These are phyloP conservation scores for Aplosporella prunicola DNA, from an alignment of 2,329 filamentous ascomycete genomes.

Conservation along the genomic window DNA sequence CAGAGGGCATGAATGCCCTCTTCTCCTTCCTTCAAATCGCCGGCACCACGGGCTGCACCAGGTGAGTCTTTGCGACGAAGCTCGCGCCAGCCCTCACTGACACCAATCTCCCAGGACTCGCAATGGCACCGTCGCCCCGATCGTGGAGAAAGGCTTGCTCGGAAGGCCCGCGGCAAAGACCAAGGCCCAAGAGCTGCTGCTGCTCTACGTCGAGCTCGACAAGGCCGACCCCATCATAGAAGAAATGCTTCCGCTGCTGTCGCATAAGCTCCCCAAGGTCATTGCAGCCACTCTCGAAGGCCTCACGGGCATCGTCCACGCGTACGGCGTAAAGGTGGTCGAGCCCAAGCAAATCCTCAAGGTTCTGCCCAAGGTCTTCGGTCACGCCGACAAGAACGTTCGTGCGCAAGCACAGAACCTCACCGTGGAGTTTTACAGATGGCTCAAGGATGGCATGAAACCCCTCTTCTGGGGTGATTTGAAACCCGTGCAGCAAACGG, in stretches of 20 bases:
- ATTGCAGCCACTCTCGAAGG: conserved; percentile 66
- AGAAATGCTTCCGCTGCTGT: conserved; percentile 72
- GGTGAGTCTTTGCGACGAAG: conserved; percentile 34
- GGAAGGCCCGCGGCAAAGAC: conserved; percentile 84
- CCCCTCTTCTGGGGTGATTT: conserved; percentile 94
- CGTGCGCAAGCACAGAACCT: conserved; percentile 86
- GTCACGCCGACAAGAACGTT: conserved; percentile 96
- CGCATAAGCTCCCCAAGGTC: conserved; percentile 86
- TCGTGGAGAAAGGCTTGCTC: conserved; percentile 84
- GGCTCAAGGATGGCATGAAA: conserved; percentile 97
- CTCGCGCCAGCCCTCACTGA: conserved; percentile 1
- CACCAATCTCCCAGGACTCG: conserved; percentile 50
- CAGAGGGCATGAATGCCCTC: conserved; percentile 79
- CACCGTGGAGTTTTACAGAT: conserved; percentile 89
- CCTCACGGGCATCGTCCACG: conserved; percentile 77
- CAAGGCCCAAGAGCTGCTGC: conserved; percentile 72
- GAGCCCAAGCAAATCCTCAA: conserved; percentile 92
- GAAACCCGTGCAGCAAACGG: conserved; percentile 89
- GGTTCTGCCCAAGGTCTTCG: conserved; percentile 78
- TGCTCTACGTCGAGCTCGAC: conserved; percentile 86
- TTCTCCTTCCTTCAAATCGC: conserved; percentile 91
- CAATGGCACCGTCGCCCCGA: conserved; percentile 60
- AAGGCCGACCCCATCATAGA: conserved; percentile 78
- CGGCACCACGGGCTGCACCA: conserved; percentile 65
- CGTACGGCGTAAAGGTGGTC: conserved; percentile 86